A percentile compares a stretch with the other conserved stretches of the same genome.
phyloP scores from a whole-genome alignment of 129 eudicot species.

The Chrysanthemum seticuspe region DNA sequence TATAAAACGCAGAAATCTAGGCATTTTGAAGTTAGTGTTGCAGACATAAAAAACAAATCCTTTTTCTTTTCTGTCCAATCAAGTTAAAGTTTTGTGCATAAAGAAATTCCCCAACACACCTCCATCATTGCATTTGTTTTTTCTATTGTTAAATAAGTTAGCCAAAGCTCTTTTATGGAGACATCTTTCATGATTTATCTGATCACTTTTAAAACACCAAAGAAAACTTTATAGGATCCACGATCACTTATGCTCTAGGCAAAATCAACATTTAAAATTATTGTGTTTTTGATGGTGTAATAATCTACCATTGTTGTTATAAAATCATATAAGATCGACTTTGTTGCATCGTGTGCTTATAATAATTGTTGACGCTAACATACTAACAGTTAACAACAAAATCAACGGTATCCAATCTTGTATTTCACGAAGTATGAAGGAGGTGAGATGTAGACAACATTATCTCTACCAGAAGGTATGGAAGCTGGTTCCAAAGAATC shows the following conservation, averaged over 20 bases:
- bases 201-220: not conserved
- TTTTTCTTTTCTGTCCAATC: constrained; percentile 19
- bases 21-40: constrained; percentile 12
- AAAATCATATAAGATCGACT: too few relatives aligned
- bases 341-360: too few relatives aligned
- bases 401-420: too few relatives aligned
- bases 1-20: constrained; percentile 14
- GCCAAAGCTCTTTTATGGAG: constrained; percentile 29
- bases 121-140: constrained; percentile 29
- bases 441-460: too few relatives aligned
- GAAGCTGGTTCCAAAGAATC: too few relatives aligned
- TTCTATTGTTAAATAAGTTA: not conserved
- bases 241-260: constrained; percentile 1
- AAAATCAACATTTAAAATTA: constrained; percentile 9
- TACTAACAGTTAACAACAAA: too few relatives aligned
- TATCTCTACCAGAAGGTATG: too few relatives aligned
- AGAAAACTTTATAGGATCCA: constrained; percentile 18
- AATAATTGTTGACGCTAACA: too few relatives aligned
- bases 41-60: constrained; percentile 10
- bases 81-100: constrained; percentile 22
- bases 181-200: constrained; percentile 19
- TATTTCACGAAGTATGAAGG: too few relatives aligned
- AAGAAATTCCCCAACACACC: constrained; percentile 14
- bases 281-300: not conserved
- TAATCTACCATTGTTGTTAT: too few relatives aligned